Evolutionary conservation across 2,329 filamentous ascomycete genomes (phyloP).

Genomic region (Aspergillus flavus): DNA sequence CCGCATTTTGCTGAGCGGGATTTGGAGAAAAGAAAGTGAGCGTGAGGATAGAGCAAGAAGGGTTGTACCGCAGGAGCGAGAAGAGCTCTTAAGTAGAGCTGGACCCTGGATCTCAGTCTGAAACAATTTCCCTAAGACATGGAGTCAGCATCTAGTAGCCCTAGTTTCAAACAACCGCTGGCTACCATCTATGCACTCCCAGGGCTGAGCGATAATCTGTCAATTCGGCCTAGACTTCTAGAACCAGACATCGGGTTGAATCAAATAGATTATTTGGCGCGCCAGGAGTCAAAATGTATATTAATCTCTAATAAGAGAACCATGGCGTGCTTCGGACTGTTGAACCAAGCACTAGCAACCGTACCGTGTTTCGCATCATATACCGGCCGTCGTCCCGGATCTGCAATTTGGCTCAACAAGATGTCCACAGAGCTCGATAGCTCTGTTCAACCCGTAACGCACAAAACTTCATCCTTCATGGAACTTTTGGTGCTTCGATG

Average conservation of each 20-base stretch:
- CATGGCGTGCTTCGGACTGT: neutral
- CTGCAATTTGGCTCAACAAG: neutral
- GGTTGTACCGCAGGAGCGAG: neutral
- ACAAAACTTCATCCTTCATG: neutral
- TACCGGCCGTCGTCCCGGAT: neutral
- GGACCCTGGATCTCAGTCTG: neutral
- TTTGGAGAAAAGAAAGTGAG: conserved; percentile 1
- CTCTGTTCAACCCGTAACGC: neutral
- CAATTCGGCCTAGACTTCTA: neutral
- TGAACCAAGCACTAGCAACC: neutral
- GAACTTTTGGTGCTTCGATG: neutral
- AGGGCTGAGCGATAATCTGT: neutral
- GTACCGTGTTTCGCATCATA: neutral
- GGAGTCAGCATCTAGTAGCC: neutral
- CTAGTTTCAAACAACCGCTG: neutral
- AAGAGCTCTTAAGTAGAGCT: conserved; percentile 2
- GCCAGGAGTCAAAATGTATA: too few species aligned
- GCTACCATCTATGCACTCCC: neutral
- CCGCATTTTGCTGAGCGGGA: conserved; percentile 10
- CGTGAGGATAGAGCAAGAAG: neutral
- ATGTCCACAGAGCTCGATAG: neutral
- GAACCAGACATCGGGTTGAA: neutral
- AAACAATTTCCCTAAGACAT: neutral
- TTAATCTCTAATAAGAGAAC: neutral
- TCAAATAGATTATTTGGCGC: neutral